Evolutionary conservation across 331 rosid species (phyloP).

Genomic region (Cydonia oblonga): DNA sequence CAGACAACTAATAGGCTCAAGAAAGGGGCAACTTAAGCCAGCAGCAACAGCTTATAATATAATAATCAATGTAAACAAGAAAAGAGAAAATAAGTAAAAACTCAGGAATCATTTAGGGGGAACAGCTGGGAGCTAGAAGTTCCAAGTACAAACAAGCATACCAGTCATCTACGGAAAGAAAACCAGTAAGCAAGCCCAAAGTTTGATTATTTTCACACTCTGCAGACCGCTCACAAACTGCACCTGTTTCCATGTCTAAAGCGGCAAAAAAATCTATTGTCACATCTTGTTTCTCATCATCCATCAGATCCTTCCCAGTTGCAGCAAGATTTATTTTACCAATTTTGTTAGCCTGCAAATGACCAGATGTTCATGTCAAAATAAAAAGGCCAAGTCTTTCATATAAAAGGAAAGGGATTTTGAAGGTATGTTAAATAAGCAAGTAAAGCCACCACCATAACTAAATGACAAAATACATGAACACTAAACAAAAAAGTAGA

Average conservation of each 20-base stretch:
- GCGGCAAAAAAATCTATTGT: conserved; percentile 79
- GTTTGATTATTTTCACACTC: conserved; percentile 85
- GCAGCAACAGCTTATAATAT: not conserved
- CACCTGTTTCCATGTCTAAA: conserved; percentile 67
- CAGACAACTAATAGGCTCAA: not conserved
- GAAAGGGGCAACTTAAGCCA: not conserved
- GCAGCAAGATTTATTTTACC: conserved; percentile 98
- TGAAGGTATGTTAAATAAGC: not conserved
- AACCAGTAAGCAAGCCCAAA: conserved; percentile 90
- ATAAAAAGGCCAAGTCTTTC: not conserved
- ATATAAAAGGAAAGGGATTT: not conserved
- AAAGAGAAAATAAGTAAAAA: not conserved
- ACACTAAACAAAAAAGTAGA: not conserved
- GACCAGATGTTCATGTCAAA: not conserved
- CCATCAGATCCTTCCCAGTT: conserved; percentile 95
- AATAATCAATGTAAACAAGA: not conserved
- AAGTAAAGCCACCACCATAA: not conserved
- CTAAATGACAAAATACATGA: not conserved
- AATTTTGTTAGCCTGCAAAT: conserved; percentile 75
- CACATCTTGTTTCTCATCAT: conserved; percentile 90
- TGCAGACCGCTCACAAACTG: conserved; percentile 61
- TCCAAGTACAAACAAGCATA: conserved; percentile 23
- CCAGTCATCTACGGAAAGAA: conserved; percentile 94
- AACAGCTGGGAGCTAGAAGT: not conserved
- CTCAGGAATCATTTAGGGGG: not conserved